Percentiles rank a stretch among this genome's conserved stretches.
These are phyloP conservation scores for Delitschia confertaspora DNA, from an alignment of 495 filamentous ascomycete species.

Conservation along the genomic window DNA sequence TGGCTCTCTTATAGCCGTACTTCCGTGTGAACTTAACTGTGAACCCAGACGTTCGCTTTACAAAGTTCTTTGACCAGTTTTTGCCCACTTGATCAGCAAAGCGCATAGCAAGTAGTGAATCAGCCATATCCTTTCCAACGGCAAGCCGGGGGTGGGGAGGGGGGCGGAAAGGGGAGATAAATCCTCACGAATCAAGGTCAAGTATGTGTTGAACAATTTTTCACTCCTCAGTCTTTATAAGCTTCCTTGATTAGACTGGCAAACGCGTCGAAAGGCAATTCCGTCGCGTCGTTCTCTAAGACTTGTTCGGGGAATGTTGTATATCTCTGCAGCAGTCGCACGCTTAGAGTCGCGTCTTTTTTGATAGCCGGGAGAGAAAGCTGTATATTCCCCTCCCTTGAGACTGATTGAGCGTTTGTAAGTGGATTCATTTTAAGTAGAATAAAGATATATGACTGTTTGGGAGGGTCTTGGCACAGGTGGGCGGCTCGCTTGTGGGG, in stretches of 20 bases:
- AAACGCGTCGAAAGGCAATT: constrained; percentile 1
- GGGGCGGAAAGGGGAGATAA: neutral
- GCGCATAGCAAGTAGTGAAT: no score
- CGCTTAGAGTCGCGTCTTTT: neutral
- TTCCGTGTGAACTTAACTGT: constrained; percentile 8
- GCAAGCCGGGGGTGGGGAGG: neutral
- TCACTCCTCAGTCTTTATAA: constrained; percentile 1
- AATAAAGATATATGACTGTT: neutral
- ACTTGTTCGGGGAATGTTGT: constrained; percentile 5
- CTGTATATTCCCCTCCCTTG: constrained; percentile 1
- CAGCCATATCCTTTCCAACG: neutral
- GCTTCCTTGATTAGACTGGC: neutral
- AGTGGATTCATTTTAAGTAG: neutral
- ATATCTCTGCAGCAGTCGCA: neutral
- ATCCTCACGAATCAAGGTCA: no score
- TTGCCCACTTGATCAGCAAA: constrained; percentile 2
- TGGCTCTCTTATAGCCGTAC: constrained; percentile 18
- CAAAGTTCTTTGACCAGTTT: no score
- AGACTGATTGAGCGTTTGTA: no score
- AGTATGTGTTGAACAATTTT: no score
- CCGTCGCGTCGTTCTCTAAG: constrained; percentile 1
- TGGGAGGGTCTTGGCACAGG: constrained; percentile 1
- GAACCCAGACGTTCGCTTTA: constrained; percentile 1
- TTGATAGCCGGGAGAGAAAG: neutral
- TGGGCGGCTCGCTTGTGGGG: neutral